Base-by-base conservation (phyloP, 2,329 filamentous ascomycete species). In the Clarireedia homoeocarpa region DNA sequence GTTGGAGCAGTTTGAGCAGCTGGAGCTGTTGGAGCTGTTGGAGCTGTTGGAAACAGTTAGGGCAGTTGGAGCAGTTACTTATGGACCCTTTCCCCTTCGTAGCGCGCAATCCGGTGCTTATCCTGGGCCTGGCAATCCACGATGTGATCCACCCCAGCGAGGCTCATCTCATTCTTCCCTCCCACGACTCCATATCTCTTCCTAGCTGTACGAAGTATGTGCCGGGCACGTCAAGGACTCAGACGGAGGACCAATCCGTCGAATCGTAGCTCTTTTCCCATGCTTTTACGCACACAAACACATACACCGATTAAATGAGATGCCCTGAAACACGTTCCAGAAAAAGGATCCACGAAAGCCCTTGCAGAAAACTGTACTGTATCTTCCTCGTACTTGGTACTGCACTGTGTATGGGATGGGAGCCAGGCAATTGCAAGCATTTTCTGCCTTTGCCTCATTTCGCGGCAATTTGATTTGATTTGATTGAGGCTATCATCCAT, bases 291-390 rank as follows among this genome's bases (percentile, higher is more conserved):
- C 26, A 30, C 30, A 5, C 30, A 34, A 34, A 27, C 24, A 26
- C 42, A 46, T 47, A 30, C 40, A 46, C 17, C 42, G 20, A 48
- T 53, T 39, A 53, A 48, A 53, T 48, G 42, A 38, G 9, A 38
- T 23, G n/a, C 26, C 45, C 36, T 50, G 52, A 54, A 54, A 54
- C 52, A 49, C 45, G 17, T 42, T 54, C 38, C 17, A 27, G 44
- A 24, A 24, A 45, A 45, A 49, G 34, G 52, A 54, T 49, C 52
- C 45, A 54, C 52, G 52, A 49, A 24, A 42, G 42, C 30, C 51
- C 51, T 53, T 48, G 51, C 23, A 30, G 6, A n/a, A 20, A n/a
- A 42, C 38, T 9, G 20, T 39, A 42, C 38, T 14, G 20, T 39
- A 36, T 30, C 14, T 20, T 17, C 36, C 23, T 9, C 20, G 20